These are phyloP conservation scores for Malassezia dermatis DNA, from an alignment of 1,284 basidiomycete genomes.

Conservation along the genomic window DNA sequence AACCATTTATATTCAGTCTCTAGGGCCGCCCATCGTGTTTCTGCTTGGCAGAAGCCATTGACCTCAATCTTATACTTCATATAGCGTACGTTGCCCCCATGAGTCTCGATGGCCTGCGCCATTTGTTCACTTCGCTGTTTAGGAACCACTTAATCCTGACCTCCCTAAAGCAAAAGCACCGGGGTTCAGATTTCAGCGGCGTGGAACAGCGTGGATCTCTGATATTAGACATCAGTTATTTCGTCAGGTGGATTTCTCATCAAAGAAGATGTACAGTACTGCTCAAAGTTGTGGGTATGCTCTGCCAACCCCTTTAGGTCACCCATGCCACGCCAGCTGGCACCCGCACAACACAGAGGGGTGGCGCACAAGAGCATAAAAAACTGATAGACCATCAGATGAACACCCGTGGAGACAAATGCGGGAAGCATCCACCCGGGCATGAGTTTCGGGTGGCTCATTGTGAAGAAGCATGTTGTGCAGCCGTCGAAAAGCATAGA, in stretches of 20 bases:
- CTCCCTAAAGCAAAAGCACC: slow-evolving; percentile 55
- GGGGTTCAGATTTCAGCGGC: slow-evolving; percentile 54
- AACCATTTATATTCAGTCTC: slow-evolving; percentile 14
- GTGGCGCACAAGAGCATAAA: slow-evolving; percentile 51
- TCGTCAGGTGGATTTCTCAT: slow-evolving; percentile 55
- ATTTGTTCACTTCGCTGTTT: slow-evolving; percentile 53
- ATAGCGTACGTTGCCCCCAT: slow-evolving; percentile 21
- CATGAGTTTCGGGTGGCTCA: not conserved
- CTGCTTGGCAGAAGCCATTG: slow-evolving; percentile 22
- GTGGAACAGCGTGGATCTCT: slow-evolving; percentile 54
- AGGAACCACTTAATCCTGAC: slow-evolving; percentile 56
- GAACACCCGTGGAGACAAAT: slow-evolving; percentile 47
- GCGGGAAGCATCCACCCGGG: slow-evolving; percentile 15
- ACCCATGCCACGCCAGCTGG: slow-evolving; percentile 21
- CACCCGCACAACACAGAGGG: slow-evolving; percentile 21
- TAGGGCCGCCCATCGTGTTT: slow-evolving; percentile 13
- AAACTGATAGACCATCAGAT: slow-evolving; percentile 56
- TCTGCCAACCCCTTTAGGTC: slow-evolving; percentile 16
- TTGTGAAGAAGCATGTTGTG: slow-evolving; percentile 14
- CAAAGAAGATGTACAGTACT: slow-evolving; percentile 54
- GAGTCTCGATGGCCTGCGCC: slow-evolving; percentile 17
- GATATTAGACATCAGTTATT: slow-evolving; percentile 53
- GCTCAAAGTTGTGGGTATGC: slow-evolving; percentile 62
- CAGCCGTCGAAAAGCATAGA: slow-evolving; percentile 20
- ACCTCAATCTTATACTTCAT: slow-evolving; percentile 31